phyloP scores from a whole-genome alignment of 2,329 filamentous ascomycete species.

The Trichoderma afroharzianum region DNA sequence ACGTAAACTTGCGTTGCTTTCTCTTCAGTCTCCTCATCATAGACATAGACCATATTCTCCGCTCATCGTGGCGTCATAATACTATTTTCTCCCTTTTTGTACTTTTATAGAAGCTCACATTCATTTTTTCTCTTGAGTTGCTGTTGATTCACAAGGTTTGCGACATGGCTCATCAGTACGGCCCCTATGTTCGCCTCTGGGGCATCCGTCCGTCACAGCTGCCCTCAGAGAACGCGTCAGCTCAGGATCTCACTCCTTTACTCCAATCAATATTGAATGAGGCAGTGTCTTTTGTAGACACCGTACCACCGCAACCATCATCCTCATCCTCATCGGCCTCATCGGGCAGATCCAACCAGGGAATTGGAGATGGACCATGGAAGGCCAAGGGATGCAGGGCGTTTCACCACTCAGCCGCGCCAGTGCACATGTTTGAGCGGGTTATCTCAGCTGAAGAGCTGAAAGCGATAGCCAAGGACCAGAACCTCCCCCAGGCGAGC shows the following conservation, averaged over 20 bases:
- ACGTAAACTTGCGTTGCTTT: not conserved
- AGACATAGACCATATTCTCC: not conserved
- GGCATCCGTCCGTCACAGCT: constrained; percentile 48
- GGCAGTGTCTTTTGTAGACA: constrained; percentile 55
- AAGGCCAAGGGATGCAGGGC: constrained; percentile 47
- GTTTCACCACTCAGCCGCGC: constrained; percentile 46
- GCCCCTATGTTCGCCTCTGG: constrained; percentile 52
- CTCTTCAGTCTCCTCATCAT: not conserved
- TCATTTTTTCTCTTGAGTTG: not conserved
- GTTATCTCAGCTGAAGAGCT: constrained; percentile 45
- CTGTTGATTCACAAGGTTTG: not conserved
- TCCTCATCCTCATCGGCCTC: constrained; percentile 22
- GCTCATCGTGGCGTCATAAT: not conserved
- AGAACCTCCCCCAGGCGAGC: constrained; percentile 27
- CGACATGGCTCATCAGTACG: constrained; percentile 26
- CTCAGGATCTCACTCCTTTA: constrained; percentile 48
- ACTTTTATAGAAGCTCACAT: not conserved
- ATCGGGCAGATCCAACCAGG: not conserved
- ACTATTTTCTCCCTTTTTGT: not conserved
- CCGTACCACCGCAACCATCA: constrained; percentile 36
- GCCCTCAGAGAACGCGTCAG: constrained; percentile 37
- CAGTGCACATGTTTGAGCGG: constrained; percentile 52
- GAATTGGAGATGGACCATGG: constrained; percentile 37
- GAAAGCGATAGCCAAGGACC: constrained; percentile 34
- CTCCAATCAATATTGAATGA: constrained; percentile 54